Conservation (phyloP, 306 rosid genomes). For the Quercus aquifolioides region DNA sequence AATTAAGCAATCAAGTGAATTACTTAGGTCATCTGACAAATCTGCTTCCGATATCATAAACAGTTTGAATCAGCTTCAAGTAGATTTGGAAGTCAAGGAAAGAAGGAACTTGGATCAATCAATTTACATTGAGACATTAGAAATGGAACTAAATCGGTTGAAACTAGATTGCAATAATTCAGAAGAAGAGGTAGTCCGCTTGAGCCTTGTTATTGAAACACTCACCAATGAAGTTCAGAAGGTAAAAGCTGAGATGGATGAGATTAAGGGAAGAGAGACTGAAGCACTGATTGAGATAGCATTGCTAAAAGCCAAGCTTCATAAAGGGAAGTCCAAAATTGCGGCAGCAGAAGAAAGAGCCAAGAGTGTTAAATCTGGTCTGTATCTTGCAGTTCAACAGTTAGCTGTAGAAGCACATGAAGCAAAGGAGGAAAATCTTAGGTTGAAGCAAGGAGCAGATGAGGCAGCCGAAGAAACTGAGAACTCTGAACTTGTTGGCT, state of each 20-base stretch:
- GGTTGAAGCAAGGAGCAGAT: conserved; percentile 18
- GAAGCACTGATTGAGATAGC: conserved; percentile 54
- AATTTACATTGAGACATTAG: conserved; percentile 31
- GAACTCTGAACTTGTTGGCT: not conserved
- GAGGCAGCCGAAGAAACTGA: conserved; percentile 23
- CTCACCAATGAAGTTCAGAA: conserved; percentile 34
- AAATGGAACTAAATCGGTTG: conserved; percentile 39
- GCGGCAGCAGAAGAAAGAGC: conserved; percentile 38
- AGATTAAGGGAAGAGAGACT: conserved; percentile 29
- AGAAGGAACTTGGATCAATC: conserved; percentile 33
- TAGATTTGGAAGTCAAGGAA: conserved; percentile 38
- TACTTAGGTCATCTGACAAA: conserved; percentile 13
- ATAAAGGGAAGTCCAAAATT: conserved; percentile 29
- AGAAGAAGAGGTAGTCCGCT: conserved; percentile 37
- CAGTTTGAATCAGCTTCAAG: conserved; percentile 19
- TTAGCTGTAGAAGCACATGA: conserved; percentile 30
- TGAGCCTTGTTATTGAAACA: conserved; percentile 34
- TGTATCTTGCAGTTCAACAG: conserved; percentile 33
- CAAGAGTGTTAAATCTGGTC: conserved; percentile 19
- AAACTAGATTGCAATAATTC: conserved; percentile 34
- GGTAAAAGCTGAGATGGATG: conserved; percentile 38
- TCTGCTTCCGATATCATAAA: conserved; percentile 16
- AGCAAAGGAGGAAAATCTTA: conserved; percentile 29
- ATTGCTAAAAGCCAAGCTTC: conserved; percentile 52
- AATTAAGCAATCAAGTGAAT: conserved; percentile 22